Base-by-base conservation (phyloP, 2,329 filamentous ascomycete genomes). In the Onygenales sp. region DNA sequence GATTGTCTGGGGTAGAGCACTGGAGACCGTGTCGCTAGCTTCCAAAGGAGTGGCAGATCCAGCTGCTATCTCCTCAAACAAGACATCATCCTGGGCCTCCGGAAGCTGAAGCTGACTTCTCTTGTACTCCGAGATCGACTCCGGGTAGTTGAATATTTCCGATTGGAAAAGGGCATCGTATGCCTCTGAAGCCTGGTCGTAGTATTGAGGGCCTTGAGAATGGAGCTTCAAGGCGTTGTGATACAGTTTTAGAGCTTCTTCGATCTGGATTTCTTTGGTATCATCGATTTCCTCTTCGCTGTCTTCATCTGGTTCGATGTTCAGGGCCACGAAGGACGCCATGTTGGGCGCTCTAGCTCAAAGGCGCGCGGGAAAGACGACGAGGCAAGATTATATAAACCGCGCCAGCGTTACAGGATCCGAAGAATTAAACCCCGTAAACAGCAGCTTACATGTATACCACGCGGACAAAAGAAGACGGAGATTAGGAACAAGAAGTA, bases 201-300 rank as follows among this genome's bases (percentile, higher is more conserved):
- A 93, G 52, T 83, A 87, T 14, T 74, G 74, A 0, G 87, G 83
- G 2, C 93, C 91, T 70, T 95, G 89, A 1, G 92, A 86, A 66
- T 98, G 93, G 59, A 91, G 83, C 68, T 92, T 95, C 54, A 98
- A 75, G 46, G 93, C 93, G 61, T 79, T 85, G 65, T 97, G 91
- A 67, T 96, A 98, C 37, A 92, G 81, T 72, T 96, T 97, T 57
- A 98, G 76, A 47, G 93, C 91, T 73, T 98, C 93, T 64, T 98
- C 93, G 64, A 97, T 92, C 77, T 95, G 91, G 51, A 98, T 84
- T 70, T 97, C 92, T 68, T 92, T 93, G 36, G 91, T 95, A 63
- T 93, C 90, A 68, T 98, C 93, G 64, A 95, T 77, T 70, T 96
- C 91, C 62, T 95, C 88, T 66, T 95, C 90, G 58, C 86, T 77